Base-by-base conservation (phyloP, 2,329 filamentous ascomycete genomes). In the Onygenales sp. region DNA sequence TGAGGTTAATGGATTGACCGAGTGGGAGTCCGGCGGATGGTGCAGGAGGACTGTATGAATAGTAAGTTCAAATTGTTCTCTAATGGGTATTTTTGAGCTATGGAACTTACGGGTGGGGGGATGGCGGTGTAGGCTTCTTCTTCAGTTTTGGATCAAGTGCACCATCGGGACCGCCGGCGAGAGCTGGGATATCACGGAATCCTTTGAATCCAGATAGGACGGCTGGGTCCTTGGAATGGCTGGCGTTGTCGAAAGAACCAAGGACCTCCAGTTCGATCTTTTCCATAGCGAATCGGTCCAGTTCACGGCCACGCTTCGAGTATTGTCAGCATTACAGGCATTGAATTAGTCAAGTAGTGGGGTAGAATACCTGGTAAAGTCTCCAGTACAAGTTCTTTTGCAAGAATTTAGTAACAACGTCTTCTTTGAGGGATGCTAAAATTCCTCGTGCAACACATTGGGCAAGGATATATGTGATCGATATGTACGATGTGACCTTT, bases 251-350 rank as follows among this genome's bases (percentile, higher is more conserved):
- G 36, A 49, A 49, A 8, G 47, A 49, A 37, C 47, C 47, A 40
- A 49, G 47, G 40, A 49, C 36, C 39, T 49, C 47, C 4, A 49
- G 47, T 39, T 49, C 47, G 13, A 49, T 49, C 21, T 49, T 49
- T 31, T 49, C 47, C 47, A 49, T 49, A 4, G 6, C 34, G 21
- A 42, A 49, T 33, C 47, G 17, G 36, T 40, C 47, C 10, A 49
- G 36, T 11, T 49, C 47, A 6, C 36, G 39, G 39, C 47, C 47
- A 39, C 36, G 47, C 47, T 49, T 11, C 40, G 14, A 27, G 11
- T 21, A 6, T 8, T 37, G 47, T 49, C 40, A 49, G 47, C 7
- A n/a, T 49, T 39, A 13, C 2, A 5, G 17, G 4, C 4, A 5
- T n/a, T 10, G n/a, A 40, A 3, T 2, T 17, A 13, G 8, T 9